Evolutionary conservation across 257 asterid genomes (phyloP).

Genomic region (Nicotiana tomentosiformis): DNA sequence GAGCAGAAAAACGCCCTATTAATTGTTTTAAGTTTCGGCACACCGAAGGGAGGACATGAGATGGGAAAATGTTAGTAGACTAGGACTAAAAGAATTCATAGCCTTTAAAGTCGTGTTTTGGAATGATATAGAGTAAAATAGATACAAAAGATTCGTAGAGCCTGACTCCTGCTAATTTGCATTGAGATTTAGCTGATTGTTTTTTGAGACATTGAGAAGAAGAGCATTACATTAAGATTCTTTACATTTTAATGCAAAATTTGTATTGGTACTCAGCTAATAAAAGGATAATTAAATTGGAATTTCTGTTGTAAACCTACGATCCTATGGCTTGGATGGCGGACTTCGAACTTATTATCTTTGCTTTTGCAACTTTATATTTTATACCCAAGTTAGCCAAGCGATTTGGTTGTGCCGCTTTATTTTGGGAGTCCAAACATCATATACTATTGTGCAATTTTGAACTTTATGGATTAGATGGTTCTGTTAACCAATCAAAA

Average conservation of each 20-base stretch:
- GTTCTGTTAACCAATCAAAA: not conserved
- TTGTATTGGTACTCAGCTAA: not conserved
- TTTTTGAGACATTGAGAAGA: not conserved
- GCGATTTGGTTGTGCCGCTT: not conserved
- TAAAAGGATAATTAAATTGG: not conserved
- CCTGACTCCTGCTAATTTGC: not conserved
- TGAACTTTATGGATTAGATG: not conserved
- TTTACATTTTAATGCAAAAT: not conserved
- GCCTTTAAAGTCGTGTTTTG: not conserved
- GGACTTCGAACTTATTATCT: not conserved
- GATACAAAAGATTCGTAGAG: not conserved
- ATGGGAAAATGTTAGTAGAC: not conserved
- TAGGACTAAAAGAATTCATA: not conserved
- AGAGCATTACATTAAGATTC: not conserved
- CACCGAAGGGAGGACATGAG: not conserved
- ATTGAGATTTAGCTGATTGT: not conserved
- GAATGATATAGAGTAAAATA: not conserved
- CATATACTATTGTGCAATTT: not conserved
- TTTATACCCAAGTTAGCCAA: no score
- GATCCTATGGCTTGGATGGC: not conserved
- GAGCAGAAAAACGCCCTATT: not conserved
- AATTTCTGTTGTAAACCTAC: not conserved
- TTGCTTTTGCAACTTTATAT: not conserved
- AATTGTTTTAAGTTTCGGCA: no score
- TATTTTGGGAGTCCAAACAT: not conserved